Conservation (phyloP, 257 asterid species). For the Forsythia viridissima region DNA sequence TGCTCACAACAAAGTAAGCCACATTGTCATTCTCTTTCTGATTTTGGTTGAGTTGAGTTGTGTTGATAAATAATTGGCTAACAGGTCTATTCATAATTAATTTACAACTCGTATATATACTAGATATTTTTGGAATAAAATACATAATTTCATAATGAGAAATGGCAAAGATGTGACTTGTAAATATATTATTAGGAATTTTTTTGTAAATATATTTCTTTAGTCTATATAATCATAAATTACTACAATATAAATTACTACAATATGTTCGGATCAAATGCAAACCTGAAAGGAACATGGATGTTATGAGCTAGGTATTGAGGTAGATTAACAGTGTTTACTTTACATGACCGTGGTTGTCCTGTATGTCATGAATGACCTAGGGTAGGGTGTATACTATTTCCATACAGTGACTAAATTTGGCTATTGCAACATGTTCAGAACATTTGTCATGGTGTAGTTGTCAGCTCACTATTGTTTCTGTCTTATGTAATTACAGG, state of each 20-base stretch:
- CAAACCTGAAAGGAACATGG: not conserved
- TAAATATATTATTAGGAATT: not conserved
- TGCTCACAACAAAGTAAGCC: slow-evolving; percentile 74
- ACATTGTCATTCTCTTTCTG: not conserved
- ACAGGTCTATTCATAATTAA: not conserved
- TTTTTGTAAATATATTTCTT: not conserved
- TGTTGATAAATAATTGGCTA: not conserved
- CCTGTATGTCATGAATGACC: not conserved
- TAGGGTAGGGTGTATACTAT: not conserved
- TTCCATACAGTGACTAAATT: not conserved
- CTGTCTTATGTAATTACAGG: slow-evolving; percentile 49
- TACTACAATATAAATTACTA: too few species aligned
- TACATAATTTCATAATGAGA: too few species aligned
- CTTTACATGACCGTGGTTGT: not conserved
- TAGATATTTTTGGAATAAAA: too few species aligned
- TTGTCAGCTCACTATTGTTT: slow-evolving; percentile 11
- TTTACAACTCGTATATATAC: not conserved
- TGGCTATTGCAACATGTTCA: not conserved
- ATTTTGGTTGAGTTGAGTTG: slow-evolving; percentile 4
- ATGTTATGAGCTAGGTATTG: not conserved
- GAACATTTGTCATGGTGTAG: not conserved
- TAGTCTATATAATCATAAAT: not conserved
- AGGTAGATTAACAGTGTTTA: not conserved
- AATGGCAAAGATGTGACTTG: too few species aligned
- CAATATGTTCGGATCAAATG: not conserved